These are phyloP conservation scores for Schizochytrium sp. DNA, from an alignment of 108 stramenopile genomes.

Conservation along the genomic window DNA sequence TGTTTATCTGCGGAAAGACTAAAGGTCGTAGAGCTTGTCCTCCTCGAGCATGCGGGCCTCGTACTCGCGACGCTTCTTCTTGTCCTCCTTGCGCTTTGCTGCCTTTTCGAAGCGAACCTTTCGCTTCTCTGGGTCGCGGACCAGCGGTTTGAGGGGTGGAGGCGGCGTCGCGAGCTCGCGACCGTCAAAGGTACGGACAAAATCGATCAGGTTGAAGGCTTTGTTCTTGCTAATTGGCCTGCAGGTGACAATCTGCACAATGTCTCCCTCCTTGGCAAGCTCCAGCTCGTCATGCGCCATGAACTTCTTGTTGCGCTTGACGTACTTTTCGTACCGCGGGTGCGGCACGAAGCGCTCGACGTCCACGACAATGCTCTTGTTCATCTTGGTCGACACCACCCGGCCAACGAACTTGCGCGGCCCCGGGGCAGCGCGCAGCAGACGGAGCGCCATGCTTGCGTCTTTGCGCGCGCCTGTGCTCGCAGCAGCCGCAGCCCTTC, in stretches of 20 bases:
- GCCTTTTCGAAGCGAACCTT: neutral
- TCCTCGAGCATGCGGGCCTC: neutral
- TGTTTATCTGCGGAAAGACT: neutral
- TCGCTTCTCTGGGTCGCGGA: neutral
- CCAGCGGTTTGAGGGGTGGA: neutral
- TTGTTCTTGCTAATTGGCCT: constrained; percentile 70
- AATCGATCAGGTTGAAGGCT: constrained; percentile 72
- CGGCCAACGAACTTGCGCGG: constrained; percentile 55
- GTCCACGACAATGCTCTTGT: constrained; percentile 76
- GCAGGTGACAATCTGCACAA: constrained; percentile 78
- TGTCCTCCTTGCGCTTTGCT: neutral
- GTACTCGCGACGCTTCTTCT: neutral
- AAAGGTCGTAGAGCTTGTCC: neutral
- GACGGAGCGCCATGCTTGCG: neutral
- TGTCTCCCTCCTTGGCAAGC: constrained; percentile 65
- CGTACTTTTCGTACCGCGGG: constrained; percentile 62
- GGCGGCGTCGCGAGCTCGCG: neutral
- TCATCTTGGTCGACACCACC: constrained; percentile 76
- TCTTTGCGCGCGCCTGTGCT: neutral
- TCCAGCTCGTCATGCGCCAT: constrained; percentile 83
- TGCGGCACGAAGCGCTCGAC: constrained; percentile 66
- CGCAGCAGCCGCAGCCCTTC: neutral
- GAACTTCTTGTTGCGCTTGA: constrained; percentile 65
- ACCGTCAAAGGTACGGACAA: constrained; percentile 43
- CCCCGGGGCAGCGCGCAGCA: neutral